Evolutionary conservation across 257 asterid genomes (phyloP).

Genomic region (Haberlea rhodopensis): DNA sequence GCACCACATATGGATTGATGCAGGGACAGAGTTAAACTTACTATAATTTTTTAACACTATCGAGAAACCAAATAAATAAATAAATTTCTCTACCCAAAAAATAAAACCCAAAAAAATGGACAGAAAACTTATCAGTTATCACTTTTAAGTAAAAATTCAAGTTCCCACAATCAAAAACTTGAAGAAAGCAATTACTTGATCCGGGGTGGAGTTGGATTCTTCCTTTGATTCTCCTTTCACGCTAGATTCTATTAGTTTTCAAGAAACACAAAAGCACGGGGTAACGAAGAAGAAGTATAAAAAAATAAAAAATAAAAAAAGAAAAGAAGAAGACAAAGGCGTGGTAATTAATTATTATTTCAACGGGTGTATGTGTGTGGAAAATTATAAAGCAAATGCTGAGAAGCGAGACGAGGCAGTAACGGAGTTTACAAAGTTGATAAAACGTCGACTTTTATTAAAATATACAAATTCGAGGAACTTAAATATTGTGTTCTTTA

Average conservation of each 20-base stretch:
- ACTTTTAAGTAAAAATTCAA: slow-evolving; percentile 16
- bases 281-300: slow-evolving; percentile 27
- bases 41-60: not conserved
- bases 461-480: slow-evolving; percentile 19
- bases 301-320: slow-evolving; percentile 20
- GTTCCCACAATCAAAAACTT: not conserved
- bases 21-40: not conserved
- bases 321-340: slow-evolving; percentile 35
- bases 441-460: not conserved
- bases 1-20: slow-evolving; percentile 11
- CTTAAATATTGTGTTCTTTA: slow-evolving; percentile 12
- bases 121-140: slow-evolving; percentile 7
- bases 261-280: slow-evolving; percentile 30
- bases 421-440: slow-evolving; percentile 49
- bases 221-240: slow-evolving; percentile 22
- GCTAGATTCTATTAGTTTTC: slow-evolving; percentile 20
- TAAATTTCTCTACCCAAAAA: too few species aligned
- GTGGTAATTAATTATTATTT: slow-evolving; percentile 18
- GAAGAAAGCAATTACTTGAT: slow-evolving; percentile 50
- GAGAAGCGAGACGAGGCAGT: slow-evolving; percentile 33
- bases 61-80: slow-evolving; percentile 16
- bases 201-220: slow-evolving; percentile 29
- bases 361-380: slow-evolving; percentile 8
- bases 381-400: not conserved
- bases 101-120: slow-evolving; percentile 28